Base-by-base conservation (phyloP, 2,329 filamentous ascomycete species). In the Rhynchosporium secalis region DNA sequence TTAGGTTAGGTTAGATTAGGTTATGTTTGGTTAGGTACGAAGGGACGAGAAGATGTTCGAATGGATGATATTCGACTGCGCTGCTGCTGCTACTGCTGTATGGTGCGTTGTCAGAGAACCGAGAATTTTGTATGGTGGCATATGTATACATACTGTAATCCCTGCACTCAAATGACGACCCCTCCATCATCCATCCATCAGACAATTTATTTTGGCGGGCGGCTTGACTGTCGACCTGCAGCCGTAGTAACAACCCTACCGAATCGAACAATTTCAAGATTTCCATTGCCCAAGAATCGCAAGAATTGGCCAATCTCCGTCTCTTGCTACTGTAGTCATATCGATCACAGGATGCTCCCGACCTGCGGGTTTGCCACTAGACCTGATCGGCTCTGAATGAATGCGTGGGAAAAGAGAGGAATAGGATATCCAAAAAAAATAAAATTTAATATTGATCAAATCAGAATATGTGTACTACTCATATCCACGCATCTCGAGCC, bases 261-360 rank as follows among this genome's bases (percentile, higher is more conserved):
- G 40, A 49, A 49, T 36, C 33, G 52, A 56, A 55, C 52, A 15
- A 3, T 49, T 13, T 28, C 48, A 51, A 26, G 56, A 43, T 20
- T 33, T 31, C 45, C 36, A 29, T 10, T 33, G 33, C 26, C 15
- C 38, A 46, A 31, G 20, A 20, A n/a, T 38, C 1, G 1, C 33
- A 36, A 36, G 6, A 33, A 20, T 29, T 9, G 43, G 43, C 15
- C 38, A 33, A 26, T 9, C 33, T 36, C 36, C 51, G 26, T 33
- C 20, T 29, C 38, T 43, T 43, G 45, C 58, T 49, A n/a, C n/a
- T n/a, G n/a, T n/a, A 59, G 54, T 29, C 26, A 5, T 36, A 56
- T 55, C 58, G 62, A 65, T 68, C 66, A 68, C 66, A 66, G 66
- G 66, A 66, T 58, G 58, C 33, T 54, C n/a, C 29, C 55, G 31